Evolutionary conservation across 768 basidiomycete genomes (phyloP).

Genomic region (Naganishia antarctica): DNA sequence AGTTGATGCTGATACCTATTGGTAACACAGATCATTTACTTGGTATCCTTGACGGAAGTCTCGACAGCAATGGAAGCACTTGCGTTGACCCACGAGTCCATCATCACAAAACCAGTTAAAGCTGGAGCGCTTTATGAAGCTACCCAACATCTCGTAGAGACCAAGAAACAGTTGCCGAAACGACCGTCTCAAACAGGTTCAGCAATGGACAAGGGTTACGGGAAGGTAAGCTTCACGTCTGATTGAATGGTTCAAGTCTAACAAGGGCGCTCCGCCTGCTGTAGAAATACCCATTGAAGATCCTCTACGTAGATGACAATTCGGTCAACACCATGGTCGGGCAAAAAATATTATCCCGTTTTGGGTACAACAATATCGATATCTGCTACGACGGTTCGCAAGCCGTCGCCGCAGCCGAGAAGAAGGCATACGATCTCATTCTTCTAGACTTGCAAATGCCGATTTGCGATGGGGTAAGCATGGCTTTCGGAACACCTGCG

Average conservation of each 20-base stretch:
- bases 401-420: slow-evolving; percentile 40
- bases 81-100: slow-evolving; percentile 33
- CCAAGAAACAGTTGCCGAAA: slow-evolving; percentile 4
- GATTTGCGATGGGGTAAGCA: slow-evolving; percentile 38
- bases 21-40: slow-evolving; percentile 34
- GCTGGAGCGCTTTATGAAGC: slow-evolving; percentile 33
- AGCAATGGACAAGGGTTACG: slow-evolving; percentile 27
- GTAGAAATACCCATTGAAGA: slow-evolving; percentile 31
- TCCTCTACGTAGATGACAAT: slow-evolving; percentile 45
- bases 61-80: slow-evolving; percentile 30
- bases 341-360: slow-evolving; percentile 37
- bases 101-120: slow-evolving; percentile 42
- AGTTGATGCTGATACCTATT: neutral
- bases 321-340: slow-evolving; percentile 37
- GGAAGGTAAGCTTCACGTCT: slow-evolving; percentile 27
- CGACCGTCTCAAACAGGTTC: neutral
- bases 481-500: no score
- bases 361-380: slow-evolving; percentile 38
- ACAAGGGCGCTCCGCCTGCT: neutral
- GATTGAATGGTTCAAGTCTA: neutral
- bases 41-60: slow-evolving; percentile 35
- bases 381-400: slow-evolving; percentile 41
- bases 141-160: neutral
- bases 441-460: slow-evolving; percentile 47
- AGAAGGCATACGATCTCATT: slow-evolving; percentile 39